Base-by-base conservation (phyloP, 2,329 filamentous ascomycete genomes). In the Penicillium aurantiogriseum region DNA sequence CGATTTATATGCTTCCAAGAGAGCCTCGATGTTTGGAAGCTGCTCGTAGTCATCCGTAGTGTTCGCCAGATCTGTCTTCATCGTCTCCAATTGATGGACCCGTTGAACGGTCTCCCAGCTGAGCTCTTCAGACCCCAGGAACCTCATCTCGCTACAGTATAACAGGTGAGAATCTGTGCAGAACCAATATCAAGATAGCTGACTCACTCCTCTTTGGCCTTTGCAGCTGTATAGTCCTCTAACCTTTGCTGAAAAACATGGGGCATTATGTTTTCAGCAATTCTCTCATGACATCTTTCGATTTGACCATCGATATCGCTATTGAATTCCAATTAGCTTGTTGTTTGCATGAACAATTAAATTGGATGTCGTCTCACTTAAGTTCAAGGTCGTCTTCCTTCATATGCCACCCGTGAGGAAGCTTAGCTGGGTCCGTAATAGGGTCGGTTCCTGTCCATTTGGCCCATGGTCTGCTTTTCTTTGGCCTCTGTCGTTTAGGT, bases 251-350 rank as follows among this genome's bases (percentile, higher is more conserved):
- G 1, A 19, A 56, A 56, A 4, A 56, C 11, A 31, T 31, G 19
- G 1, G 47, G 54, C 54, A 51, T 51, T 29, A 56, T 51, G 8
- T 46, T 51, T 9, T 51, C 47, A 2, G 47, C 45, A 35, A 56
- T 56, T 13, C 47, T 43, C 29, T 56, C 54, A 19, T 31, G 40
- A 5, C 54, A 56, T 51, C 54, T 44, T 21, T 51, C 11, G 7
- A 56, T 56, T 15, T 56, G 54, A 8, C 29, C 38, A 11, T 56
- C 47, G 2, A 56, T 27, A n/a, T 51, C 54, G 15, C 54, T 51
- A 11, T 44, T 25, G 1, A 6, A 7, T 23, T 8, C 1, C 7
- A 17, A 35, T 54, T 42, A 54, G 36, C 4, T 4, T 13, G 5
- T n/a, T 48, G 8, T 6, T 27, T n/a, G 5, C 2, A 13, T 10